phyloP scores from a whole-genome alignment of 352 stramenopile species.

The Pilasporangium apinafurcum region DNA sequence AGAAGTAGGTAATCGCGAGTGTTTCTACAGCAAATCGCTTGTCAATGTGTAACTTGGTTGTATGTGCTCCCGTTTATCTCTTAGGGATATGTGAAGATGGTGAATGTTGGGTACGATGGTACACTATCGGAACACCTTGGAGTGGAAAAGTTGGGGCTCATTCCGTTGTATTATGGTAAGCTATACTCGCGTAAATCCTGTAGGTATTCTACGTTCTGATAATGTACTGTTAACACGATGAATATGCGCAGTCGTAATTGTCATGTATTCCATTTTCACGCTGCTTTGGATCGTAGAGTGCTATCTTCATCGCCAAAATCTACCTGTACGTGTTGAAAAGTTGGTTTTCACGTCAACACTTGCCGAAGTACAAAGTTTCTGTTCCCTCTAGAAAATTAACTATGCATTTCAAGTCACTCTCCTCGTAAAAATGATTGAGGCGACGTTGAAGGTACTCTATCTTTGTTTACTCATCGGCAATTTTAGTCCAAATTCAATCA shows the following conservation, averaged over 20 bases:
- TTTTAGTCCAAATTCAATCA: background rate
- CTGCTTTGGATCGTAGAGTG: conserved; percentile 45
- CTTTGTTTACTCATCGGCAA: background rate
- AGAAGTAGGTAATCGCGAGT: conserved; percentile 9
- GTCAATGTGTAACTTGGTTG: background rate
- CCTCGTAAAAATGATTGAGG: conserved; percentile 45
- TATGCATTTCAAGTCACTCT: conserved; percentile 42
- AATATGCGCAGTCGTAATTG: conserved; percentile 22
- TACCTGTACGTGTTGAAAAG: conserved; percentile 20
- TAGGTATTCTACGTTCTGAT: background rate
- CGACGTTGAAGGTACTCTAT: conserved; percentile 24
- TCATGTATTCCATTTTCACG: conserved; percentile 29
- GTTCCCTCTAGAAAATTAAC: conserved; percentile 30
- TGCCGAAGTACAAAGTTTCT: background rate
- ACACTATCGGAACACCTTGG: conserved; percentile 52
- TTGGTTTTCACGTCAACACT: background rate
- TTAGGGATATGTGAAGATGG: conserved; percentile 34
- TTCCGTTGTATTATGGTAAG: conserved; percentile 52
- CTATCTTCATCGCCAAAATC: conserved; percentile 24
- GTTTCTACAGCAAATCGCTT: background rate
- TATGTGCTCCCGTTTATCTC: background rate
- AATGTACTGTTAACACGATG: background rate
- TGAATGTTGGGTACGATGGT: conserved; percentile 49
- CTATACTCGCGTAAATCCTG: background rate
- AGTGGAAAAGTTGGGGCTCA: conserved; percentile 47